These are phyloP conservation scores for Saccharomyces mikatae DNA, from an alignment of 805 yeast species.

Conservation along the genomic window DNA sequence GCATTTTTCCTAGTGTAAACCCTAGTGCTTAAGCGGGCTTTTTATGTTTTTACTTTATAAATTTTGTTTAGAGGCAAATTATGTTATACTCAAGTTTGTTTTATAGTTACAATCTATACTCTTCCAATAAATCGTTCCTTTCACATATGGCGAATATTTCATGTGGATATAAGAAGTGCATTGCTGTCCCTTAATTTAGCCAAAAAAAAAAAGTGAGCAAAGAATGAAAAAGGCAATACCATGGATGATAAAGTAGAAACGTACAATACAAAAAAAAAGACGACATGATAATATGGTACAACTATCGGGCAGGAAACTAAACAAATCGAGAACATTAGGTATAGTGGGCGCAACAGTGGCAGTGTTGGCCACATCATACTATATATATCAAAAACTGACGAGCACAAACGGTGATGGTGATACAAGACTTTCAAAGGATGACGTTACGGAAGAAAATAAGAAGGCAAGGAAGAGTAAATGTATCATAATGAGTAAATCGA, in stretches of 20 bases:
- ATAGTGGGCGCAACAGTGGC: neutral
- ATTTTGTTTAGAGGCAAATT: neutral
- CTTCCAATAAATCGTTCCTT: neutral
- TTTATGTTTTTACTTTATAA: neutral
- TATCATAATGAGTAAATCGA: conserved; percentile 14
- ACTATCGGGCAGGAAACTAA: neutral
- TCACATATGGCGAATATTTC: neutral
- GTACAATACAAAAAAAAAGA: neutral
- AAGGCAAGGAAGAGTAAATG: conserved; percentile 4
- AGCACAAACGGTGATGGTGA: neutral
- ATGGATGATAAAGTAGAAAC: neutral
- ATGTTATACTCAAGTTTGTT: neutral
- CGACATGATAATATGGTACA: neutral
- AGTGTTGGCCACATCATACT: neutral
- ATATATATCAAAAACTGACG: neutral
- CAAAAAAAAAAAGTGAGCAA: neutral
- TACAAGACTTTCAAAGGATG: neutral
- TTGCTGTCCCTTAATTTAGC: neutral
- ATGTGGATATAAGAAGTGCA: neutral
- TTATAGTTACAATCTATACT: neutral
- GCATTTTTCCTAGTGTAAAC: conserved; percentile 10
- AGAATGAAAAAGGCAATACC: neutral
- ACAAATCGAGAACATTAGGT: neutral
- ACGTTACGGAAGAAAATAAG: neutral
- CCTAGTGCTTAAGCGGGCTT: neutral